Evolutionary conservation across 1,139 yeast species (phyloP), one percentile per base, ranked within the genome.

Genomic region (Magnusiomyces clavatus): DNA sequence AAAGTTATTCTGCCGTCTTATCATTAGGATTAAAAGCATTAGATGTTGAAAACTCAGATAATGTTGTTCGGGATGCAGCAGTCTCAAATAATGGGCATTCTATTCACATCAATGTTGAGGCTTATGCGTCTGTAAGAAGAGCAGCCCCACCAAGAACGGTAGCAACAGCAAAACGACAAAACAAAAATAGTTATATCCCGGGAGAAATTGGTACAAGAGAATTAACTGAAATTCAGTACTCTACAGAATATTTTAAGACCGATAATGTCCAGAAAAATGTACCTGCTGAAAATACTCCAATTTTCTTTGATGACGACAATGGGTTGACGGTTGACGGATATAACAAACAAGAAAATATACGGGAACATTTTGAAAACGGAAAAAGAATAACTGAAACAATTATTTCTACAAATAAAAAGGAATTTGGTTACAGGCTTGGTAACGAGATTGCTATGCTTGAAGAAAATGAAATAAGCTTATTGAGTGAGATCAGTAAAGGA

Each of bases 391-490:
- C 38, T 10, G 48, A 29, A 5, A 46, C 19, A n/a, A 34, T 13
- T 14, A 12, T 38, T 10, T 42, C 38, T n/a, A 37, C 46, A 11
- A 47, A 49, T 24, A 36, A 48, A 35, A 44, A 42, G 8, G 66
- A 68, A 5, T 73, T 72, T 35, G 95, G 87, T 0, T 87, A 80
- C 64, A 75, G 78, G 57, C 87, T 82, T 61, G 92, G 95, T 6
- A 71, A 80, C n/a, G 77, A 79, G 34, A 68, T 77, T n/a, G 73
- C 80, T 2, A 76, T 79, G 1, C n/a, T 72, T 80, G 34, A 64
- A 69, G 2, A 72, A 80, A 0, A 52, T 57, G 2, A 72, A 81
- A 0, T 16, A 11, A 39, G 20, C 20, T n/a, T 20, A 13, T 12
- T 19, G 20, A 20, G 29, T 11, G 81, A 83, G 0, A 34, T 38